These are phyloP conservation scores for Gaeumannomyces tritici DNA, from an alignment of 2,329 filamentous ascomycete genomes.

Conservation along the genomic window DNA sequence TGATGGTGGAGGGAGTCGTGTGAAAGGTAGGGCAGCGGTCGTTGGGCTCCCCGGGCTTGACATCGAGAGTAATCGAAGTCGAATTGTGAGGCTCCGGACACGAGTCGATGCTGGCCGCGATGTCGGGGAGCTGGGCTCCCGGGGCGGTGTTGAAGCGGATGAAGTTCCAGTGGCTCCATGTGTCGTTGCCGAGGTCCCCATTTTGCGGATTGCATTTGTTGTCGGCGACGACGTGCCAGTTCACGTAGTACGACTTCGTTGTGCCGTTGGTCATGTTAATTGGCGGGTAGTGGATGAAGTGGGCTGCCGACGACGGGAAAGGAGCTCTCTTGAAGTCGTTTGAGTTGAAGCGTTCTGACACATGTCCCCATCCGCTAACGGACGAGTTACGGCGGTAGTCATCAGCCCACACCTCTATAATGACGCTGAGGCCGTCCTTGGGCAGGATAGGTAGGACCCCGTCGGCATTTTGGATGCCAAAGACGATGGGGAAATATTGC, in stretches of 20 bases:
- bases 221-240: background rate
- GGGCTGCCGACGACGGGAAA: background rate
- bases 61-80: no score
- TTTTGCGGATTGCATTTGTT: no score
- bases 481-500: slow-evolving; percentile 3
- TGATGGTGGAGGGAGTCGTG: no score
- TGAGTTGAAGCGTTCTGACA: background rate
- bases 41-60: no score
- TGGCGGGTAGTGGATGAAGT: background rate
- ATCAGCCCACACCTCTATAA: background rate
- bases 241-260: background rate
- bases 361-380: background rate
- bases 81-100: no score
- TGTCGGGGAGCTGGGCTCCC: no score
- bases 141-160: no score
- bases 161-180: no score
- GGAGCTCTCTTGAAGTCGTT: background rate
- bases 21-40: no score
- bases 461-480: slow-evolving; percentile 3
- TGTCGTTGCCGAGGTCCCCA: no score
- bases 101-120: no score
- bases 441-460: background rate
- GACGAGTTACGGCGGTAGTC: background rate
- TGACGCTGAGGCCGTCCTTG: background rate
- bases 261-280: background rate